phyloP scores from a whole-genome alignment of 2,329 filamentous ascomycete species.

The Trichoderma oligosporum region DNA sequence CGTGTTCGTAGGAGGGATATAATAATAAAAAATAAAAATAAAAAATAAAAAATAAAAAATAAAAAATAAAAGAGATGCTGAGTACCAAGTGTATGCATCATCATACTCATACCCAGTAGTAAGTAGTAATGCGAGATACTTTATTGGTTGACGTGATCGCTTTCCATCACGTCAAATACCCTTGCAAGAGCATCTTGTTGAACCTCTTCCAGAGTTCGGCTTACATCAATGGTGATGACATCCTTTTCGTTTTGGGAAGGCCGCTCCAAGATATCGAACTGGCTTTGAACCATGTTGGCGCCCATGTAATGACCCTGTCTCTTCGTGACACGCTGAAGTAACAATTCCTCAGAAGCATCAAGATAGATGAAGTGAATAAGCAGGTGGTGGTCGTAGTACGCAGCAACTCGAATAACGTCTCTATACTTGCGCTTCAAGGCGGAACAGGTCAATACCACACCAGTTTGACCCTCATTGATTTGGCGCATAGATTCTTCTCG shows the following conservation, averaged over 20 bases:
- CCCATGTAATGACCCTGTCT: slow-evolving; percentile 93
- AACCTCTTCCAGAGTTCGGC: slow-evolving; percentile 55
- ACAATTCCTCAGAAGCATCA: slow-evolving; percentile 67
- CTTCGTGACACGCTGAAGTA: slow-evolving; percentile 69
- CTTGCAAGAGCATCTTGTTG: slow-evolving; percentile 55
- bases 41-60: background rate
- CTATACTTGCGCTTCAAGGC: slow-evolving; percentile 96
- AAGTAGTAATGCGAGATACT: no score
- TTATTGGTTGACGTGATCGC: slow-evolving; percentile 25
- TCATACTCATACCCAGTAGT: no score
- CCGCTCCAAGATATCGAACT: slow-evolving; percentile 82
- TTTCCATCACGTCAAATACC: slow-evolving; percentile 50
- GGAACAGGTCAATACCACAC: slow-evolving; percentile 94
- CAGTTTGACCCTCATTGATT: slow-evolving; percentile 55
- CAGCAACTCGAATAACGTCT: slow-evolving; percentile 79
- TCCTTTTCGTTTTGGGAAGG: slow-evolving; percentile 68
- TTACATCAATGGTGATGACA: slow-evolving; percentile 68
- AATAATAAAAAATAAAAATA: background rate
- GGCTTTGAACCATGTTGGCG: slow-evolving; percentile 88
- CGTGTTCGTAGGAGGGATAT: no score
- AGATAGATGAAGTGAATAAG: slow-evolving; percentile 91
- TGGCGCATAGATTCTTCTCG: slow-evolving; percentile 62
- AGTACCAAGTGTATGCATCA: no score
- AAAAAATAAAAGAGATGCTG: background rate
- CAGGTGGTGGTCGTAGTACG: slow-evolving; percentile 69